These are phyloP conservation scores for Clonostachys chloroleuca DNA, from an alignment of 2,329 filamentous ascomycete species.

Conservation along the genomic window DNA sequence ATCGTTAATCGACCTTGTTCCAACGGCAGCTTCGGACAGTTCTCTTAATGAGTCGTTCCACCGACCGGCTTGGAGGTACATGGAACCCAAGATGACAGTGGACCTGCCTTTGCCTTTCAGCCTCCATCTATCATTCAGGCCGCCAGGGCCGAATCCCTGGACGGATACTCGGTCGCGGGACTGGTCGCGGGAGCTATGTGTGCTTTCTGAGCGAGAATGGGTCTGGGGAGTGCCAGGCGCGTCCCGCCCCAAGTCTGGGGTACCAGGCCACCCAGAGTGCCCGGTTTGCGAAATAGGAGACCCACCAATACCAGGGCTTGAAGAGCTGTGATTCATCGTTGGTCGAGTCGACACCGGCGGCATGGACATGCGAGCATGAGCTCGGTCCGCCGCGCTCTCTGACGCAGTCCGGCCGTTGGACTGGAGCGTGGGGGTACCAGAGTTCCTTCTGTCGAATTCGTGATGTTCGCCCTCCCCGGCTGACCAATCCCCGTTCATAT, in stretches of 20 bases:
- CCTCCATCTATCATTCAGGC: conserved; percentile 71
- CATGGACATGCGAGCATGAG: conserved; percentile 75
- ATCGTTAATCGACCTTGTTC: conserved; percentile 77
- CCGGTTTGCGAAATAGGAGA: conserved; percentile 7
- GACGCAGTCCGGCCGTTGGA: conserved; percentile 45
- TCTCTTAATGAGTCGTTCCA: conserved; percentile 88
- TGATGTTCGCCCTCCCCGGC: no score
- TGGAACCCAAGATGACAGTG: conserved; percentile 73
- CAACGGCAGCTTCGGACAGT: conserved; percentile 72
- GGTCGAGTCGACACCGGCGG: conserved; percentile 55
- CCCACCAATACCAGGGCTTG: conserved; percentile 35
- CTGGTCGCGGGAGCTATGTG: conserved; percentile 42
- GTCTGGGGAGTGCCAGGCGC: conserved; percentile 30
- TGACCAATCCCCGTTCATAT: conserved; percentile 28
- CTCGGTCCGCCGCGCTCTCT: conserved; percentile 50
- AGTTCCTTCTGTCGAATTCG: no score
- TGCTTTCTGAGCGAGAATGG: conserved; percentile 26
- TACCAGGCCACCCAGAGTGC: no score
- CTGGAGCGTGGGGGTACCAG: conserved; percentile 31
- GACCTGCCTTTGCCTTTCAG: conserved; percentile 78
- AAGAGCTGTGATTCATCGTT: conserved; percentile 35
- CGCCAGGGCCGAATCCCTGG: conserved; percentile 67
- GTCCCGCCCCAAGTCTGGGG: conserved; percentile 5
- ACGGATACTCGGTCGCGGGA: conserved; percentile 55
- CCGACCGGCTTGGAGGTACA: conserved; percentile 84